These are phyloP conservation scores for Coniella lustricola DNA, from an alignment of 2,329 filamentous ascomycete species.

Conservation along the genomic window DNA sequence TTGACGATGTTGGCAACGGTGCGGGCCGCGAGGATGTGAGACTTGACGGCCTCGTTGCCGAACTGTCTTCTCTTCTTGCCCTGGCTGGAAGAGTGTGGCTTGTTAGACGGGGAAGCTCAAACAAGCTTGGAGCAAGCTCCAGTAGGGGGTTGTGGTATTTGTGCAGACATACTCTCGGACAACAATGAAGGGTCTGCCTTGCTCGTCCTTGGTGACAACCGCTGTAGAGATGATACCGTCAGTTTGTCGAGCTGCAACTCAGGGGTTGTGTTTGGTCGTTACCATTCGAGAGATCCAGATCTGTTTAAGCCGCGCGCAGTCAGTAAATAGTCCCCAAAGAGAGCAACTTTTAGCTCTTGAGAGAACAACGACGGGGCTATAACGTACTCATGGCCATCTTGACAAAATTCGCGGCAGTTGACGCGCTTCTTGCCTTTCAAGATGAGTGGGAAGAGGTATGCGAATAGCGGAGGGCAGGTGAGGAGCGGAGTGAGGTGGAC, in stretches of 20 bases:
- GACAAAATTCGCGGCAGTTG: constrained; percentile 14
- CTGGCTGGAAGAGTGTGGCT: constrained; percentile 52
- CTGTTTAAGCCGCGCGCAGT: constrained; percentile 33
- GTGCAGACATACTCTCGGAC: constrained; percentile 76
- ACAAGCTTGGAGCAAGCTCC: constrained; percentile 1
- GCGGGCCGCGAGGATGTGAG: constrained; percentile 92
- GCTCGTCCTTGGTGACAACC: constrained; percentile 88
- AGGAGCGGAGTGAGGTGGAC: background rate
- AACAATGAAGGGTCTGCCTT: constrained; percentile 94
- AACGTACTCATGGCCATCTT: constrained; percentile 56
- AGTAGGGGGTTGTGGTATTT: background rate
- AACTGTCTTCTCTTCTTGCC: constrained; percentile 96
- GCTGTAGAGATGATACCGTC: constrained; percentile 33
- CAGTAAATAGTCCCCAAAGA: background rate
- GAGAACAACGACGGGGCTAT: background rate
- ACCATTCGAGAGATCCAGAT: constrained; percentile 81
- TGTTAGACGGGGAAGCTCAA: constrained; percentile 19
- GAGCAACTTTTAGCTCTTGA: constrained; percentile 12
- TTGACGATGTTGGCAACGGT: constrained; percentile 97
- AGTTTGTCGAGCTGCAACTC: constrained; percentile 10
- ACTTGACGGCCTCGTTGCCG: constrained; percentile 95
- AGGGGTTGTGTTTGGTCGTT: constrained; percentile 27
- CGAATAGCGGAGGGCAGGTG: background rate
- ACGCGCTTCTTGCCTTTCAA: background rate
- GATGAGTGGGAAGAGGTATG: background rate